A percentile compares a stretch with the other conserved stretches of the same genome.
Evolutionary conservation across 1,284 basidiomycete species (phyloP).

Genomic region (Cerrena zonata): DNA sequence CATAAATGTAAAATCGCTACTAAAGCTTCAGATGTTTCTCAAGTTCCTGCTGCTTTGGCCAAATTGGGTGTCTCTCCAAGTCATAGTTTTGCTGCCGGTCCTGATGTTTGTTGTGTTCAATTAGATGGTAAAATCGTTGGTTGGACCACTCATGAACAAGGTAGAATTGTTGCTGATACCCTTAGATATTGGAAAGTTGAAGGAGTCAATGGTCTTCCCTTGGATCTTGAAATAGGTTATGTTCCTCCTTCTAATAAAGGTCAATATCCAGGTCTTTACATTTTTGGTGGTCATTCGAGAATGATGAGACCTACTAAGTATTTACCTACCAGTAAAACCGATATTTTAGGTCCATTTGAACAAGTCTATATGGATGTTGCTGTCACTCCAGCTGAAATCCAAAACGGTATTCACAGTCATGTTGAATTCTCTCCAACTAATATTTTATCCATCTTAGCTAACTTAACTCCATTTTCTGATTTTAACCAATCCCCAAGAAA

Average conservation of each 20-base stretch:
- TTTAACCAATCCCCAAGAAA: conserved; percentile 94
- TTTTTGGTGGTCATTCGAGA: conserved; percentile 83
- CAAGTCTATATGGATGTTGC: conserved; percentile 99
- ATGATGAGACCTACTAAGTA: conserved; percentile 99
- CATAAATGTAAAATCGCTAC: conserved; percentile 91
- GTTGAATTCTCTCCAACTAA: conserved; percentile 93
- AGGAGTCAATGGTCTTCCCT: conserved; percentile 73
- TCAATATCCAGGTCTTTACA: conserved; percentile 93
- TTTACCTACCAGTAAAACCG: conserved; percentile 78
- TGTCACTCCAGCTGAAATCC: conserved; percentile 84
- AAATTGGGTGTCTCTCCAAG: conserved; percentile 93
- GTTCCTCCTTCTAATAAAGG: conserved; percentile 88
- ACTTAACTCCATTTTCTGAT: conserved; percentile 84
- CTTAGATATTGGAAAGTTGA: conserved; percentile 96
- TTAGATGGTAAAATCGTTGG: conserved; percentile 93
- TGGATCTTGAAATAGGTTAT: conserved; percentile 93
- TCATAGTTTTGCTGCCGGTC: conserved; percentile 78
- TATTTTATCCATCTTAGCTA: conserved; percentile 84
- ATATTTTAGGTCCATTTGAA: conserved; percentile 94
- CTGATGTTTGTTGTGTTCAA: conserved; percentile 81
- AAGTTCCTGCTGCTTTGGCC: conserved; percentile 79
- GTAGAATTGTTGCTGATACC: conserved; percentile 75
- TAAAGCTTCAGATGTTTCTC: conserved; percentile 65
- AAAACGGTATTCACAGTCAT: conserved; percentile 78
- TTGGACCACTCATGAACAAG: conserved; percentile 80